Evolutionary conservation across 2,329 filamentous ascomycete genomes (phyloP), one percentile per base, ranked within the genome.

Genomic region (Pseudopyricularia cyperi): DNA sequence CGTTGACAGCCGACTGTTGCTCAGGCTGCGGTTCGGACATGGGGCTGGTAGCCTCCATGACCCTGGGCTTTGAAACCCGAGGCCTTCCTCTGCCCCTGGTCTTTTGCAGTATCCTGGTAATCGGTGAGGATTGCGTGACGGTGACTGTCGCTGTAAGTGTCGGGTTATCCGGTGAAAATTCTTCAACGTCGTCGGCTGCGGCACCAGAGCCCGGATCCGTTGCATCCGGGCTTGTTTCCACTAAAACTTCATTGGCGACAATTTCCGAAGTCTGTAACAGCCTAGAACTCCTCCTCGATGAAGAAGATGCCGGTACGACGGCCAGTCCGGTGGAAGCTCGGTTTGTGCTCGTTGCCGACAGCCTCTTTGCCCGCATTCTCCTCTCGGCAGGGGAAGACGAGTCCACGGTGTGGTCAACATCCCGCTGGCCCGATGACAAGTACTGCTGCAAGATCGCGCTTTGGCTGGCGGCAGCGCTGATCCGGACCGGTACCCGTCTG

Each of bases 371-470:
- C 28, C 11, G 65, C 63, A n/a, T 60, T 53, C 39, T 76, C 32
- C 66, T 63, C 26, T 63, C 66, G 37, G 74, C 56, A 0, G 74
- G 74, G 0, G 74, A 77, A 4, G 67, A 68, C 24, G 63, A 60
- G 12, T 65, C 67, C 12, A 61, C 59, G 56, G 54, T 19, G 58
- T 61, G 52, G 52, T 50, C 60, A 54, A 55, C 59, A 19, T 56
- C 62, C 14, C 64, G 60, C 15, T 65, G 62, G 1, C 61, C 59
- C 9, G 52, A 53, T 60, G 58, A 57, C 0, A 74, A 52, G 0
- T 68, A 62, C 51, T 67, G 63, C 46, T 74, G 70, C 15, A 79
- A 59, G n/a, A 68, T 66, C 0, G 66, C 54, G 0, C 57, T 59
- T 3, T 59, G 58, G 2, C 64, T 66, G 7, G 70, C 54, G 1